phyloP scores from a whole-genome alignment of 345 rosid genomes.

The Pugionium cornutum region DNA sequence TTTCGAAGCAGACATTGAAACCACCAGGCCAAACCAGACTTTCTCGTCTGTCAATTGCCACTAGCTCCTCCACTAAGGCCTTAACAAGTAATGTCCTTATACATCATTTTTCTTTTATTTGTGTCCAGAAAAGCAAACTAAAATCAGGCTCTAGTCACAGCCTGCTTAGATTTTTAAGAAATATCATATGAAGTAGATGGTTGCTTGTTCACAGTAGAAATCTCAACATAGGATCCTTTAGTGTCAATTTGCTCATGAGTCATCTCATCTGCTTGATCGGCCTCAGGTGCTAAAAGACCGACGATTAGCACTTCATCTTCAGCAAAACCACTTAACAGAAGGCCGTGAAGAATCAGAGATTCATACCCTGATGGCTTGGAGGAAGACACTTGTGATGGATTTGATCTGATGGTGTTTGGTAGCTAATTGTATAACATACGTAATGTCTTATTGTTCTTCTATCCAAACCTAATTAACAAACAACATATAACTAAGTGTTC shows the following conservation, averaged over 20 bases:
- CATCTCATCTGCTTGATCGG: neutral
- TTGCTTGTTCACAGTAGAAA: neutral
- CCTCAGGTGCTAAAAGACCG: slow-evolving; percentile 36
- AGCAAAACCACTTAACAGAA: slow-evolving; percentile 33
- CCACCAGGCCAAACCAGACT: slow-evolving; percentile 46
- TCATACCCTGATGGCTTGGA: neutral
- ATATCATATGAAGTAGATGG: slow-evolving; percentile 10
- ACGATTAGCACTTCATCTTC: slow-evolving; percentile 29
- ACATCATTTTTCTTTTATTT: neutral
- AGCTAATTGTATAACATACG: slow-evolving; percentile 31
- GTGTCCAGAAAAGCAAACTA: slow-evolving; percentile 7
- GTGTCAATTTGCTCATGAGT: neutral
- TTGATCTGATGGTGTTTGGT: slow-evolving; percentile 18
- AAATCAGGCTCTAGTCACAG: slow-evolving; percentile 1
- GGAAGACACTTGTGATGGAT: slow-evolving; percentile 25
- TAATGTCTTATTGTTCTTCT: slow-evolving; percentile 10
- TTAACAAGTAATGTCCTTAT: slow-evolving; percentile 48
- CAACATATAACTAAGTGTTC: slow-evolving; percentile 15
- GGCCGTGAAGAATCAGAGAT: slow-evolving; percentile 24
- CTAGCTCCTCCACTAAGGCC: slow-evolving; percentile 55
- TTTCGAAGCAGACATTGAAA: slow-evolving; percentile 58
- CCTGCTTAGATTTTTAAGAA: slow-evolving; percentile 3
- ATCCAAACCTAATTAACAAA: slow-evolving; percentile 11
- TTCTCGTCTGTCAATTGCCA: slow-evolving; percentile 53
- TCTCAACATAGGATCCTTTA: neutral